These are phyloP conservation scores for Taxawa tesnikishii DNA, from an alignment of 2,329 filamentous ascomycete genomes.

Conservation along the genomic window DNA sequence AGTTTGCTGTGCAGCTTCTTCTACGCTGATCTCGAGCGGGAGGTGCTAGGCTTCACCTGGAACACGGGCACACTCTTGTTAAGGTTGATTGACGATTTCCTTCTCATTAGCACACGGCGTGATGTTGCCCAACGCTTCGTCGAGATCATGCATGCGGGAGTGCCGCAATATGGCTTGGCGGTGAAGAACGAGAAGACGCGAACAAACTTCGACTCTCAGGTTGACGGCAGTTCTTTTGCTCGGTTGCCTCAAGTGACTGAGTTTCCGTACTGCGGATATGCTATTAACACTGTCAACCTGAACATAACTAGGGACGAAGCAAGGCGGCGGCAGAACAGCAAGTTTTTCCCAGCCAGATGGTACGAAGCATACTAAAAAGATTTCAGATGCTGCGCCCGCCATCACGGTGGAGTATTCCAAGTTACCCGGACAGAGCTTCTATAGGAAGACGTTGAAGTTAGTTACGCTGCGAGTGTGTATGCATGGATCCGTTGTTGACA, in stretches of 20 bases:
- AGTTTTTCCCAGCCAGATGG: slow-evolving; percentile 17
- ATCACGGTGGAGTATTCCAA: slow-evolving; percentile 68
- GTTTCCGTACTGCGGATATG: slow-evolving; percentile 86
- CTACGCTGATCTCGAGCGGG: slow-evolving; percentile 73
- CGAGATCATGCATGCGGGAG: slow-evolving; percentile 64
- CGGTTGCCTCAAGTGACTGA: slow-evolving; percentile 25
- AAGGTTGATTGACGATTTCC: slow-evolving; percentile 82
- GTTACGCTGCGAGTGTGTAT: slow-evolving; percentile 17
- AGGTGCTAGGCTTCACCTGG: slow-evolving; percentile 55
- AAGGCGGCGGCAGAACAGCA: slow-evolving; percentile 39
- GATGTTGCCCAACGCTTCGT: slow-evolving; percentile 61
- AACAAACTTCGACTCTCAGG: slow-evolving; percentile 62
- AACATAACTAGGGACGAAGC: slow-evolving; percentile 60
- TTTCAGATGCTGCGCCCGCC: slow-evolving; percentile 48
- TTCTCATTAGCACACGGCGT: slow-evolving; percentile 66
- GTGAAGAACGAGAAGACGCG: slow-evolving; percentile 71
- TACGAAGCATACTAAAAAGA: slow-evolving; percentile 10
- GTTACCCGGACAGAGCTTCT: slow-evolving; percentile 63
- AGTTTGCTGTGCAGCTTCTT: slow-evolving; percentile 89
- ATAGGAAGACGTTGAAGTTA: slow-evolving; percentile 62
- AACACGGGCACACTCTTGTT: slow-evolving; percentile 52
- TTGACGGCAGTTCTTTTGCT: slow-evolving; percentile 42
- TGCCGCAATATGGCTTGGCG: slow-evolving; percentile 66
- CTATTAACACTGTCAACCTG: slow-evolving; percentile 63
- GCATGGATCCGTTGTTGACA: slow-evolving; percentile 8